Conservation (phyloP, 495 filamentous ascomycete species). For the Tuber calosporum region DNA sequence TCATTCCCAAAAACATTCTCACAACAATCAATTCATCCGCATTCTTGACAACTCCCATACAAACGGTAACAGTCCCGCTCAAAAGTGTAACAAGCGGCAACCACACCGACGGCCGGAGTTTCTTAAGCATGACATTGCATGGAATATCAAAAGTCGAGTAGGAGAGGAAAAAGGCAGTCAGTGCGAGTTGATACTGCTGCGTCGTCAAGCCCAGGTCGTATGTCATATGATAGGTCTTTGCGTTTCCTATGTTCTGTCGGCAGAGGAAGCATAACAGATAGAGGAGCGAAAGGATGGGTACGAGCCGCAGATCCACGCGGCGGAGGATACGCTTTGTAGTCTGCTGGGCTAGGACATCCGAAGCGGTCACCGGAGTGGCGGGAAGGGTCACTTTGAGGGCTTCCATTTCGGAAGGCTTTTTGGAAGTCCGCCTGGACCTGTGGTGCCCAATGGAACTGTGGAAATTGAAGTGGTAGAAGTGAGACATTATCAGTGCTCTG, state of each 20-base stretch:
- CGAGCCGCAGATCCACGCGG: constrained; percentile 35
- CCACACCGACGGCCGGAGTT: constrained; percentile 58
- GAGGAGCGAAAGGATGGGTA: constrained; percentile 34
- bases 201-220: constrained; percentile 23
- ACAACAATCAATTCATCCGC: constrained; percentile 56
- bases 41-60: constrained; percentile 63
- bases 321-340: constrained; percentile 16
- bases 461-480: constrained; percentile 8
- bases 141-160: constrained; percentile 50
- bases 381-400: background rate
- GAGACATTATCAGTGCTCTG: background rate
- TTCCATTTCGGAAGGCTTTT: constrained; percentile 7
- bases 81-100: constrained; percentile 59
- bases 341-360: background rate
- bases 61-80: constrained; percentile 52
- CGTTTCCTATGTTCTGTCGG: constrained; percentile 38
- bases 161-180: constrained; percentile 35
- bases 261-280: constrained; percentile 41
- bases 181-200: constrained; percentile 32
- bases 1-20: constrained; percentile 59
- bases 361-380: background rate
- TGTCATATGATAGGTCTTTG: constrained; percentile 37
- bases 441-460: constrained; percentile 19
- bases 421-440: constrained; percentile 17
- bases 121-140: constrained; percentile 63